Percentiles rank a stretch among this genome's conserved stretches.
Conservation (phyloP, 1,139 yeast species). For the Sugiyamaella sp. region DNA sequence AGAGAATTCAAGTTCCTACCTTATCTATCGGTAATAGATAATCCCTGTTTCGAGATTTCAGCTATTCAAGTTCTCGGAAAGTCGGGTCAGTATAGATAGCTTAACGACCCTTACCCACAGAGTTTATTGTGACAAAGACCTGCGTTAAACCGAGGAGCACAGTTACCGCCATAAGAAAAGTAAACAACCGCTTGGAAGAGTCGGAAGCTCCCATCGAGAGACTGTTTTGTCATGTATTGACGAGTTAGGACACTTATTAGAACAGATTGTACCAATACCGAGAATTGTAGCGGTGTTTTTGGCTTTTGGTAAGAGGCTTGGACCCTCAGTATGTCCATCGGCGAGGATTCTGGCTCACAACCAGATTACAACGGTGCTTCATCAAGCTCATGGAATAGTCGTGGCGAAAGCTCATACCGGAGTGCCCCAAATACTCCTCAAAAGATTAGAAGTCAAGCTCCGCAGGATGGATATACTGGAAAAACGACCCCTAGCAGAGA, state of each 20-base stretch:
- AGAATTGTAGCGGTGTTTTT: too few relatives aligned
- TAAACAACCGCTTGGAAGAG: too few relatives aligned
- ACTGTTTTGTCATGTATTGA: too few relatives aligned
- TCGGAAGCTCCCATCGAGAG: too few relatives aligned
- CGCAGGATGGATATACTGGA: background rate
- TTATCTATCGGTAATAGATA: background rate
- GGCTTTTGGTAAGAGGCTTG: too few relatives aligned
- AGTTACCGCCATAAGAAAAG: too few relatives aligned
- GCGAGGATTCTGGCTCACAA: background rate
- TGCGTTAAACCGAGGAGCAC: background rate
- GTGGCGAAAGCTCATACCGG: background rate
- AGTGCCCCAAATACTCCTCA: background rate
- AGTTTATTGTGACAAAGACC: background rate
- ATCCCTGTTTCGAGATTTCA: too few relatives aligned
- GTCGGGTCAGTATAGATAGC: background rate
- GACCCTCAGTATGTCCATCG: background rate
- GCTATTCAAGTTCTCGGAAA: too few relatives aligned
- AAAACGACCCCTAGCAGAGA: background rate
- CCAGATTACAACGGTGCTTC: background rate
- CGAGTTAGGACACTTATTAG: too few relatives aligned
- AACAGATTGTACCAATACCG: too few relatives aligned
- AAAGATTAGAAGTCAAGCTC: background rate
- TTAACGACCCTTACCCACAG: background rate
- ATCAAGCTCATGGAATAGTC: background rate
- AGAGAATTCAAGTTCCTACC: background rate